Evolutionary conservation across 148 eudicot species (phyloP).

Genomic region (Cornus florida): DNA sequence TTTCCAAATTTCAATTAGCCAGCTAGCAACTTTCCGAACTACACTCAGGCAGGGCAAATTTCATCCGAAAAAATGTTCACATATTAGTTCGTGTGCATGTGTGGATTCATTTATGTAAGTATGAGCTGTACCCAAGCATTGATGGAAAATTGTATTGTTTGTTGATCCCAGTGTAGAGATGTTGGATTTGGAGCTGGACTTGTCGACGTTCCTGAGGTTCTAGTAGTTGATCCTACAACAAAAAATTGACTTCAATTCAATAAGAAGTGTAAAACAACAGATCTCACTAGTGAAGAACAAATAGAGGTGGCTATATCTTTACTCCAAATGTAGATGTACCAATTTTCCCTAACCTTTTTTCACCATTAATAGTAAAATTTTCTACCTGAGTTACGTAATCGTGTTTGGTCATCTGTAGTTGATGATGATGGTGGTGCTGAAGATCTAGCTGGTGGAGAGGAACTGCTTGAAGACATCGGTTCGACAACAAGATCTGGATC

Average conservation of each 20-base stretch:
- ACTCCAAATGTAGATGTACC: too few relatives aligned
- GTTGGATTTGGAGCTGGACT: slow-evolving; percentile 54
- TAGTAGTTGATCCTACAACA: slow-evolving; percentile 52
- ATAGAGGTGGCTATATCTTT: neutral
- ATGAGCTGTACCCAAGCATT: slow-evolving; percentile 77
- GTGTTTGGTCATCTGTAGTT: slow-evolving; percentile 48
- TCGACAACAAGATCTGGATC: slow-evolving; percentile 90
- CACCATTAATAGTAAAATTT: too few relatives aligned
- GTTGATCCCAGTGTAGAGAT: slow-evolving; percentile 77
- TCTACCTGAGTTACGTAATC: slow-evolving; percentile 63
- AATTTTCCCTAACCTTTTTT: too few relatives aligned
- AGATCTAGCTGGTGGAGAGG: slow-evolving; percentile 69
- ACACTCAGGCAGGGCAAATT: neutral
- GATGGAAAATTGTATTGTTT: slow-evolving; percentile 84
- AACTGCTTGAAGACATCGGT: slow-evolving; percentile 58
- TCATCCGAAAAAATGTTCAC: neutral
- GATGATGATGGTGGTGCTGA: slow-evolving; percentile 33
- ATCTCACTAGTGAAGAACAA: neutral
- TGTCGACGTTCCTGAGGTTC: slow-evolving; percentile 62
- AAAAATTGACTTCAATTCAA: slow-evolving; percentile 1
- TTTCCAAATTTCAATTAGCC: too few relatives aligned
- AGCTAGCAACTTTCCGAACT: neutral
- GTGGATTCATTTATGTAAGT: neutral
- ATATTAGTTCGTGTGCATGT: neutral
- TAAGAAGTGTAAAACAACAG: neutral